phyloP scores from a whole-genome alignment of 257 asterid species.

The Leonotis leonurus region DNA sequence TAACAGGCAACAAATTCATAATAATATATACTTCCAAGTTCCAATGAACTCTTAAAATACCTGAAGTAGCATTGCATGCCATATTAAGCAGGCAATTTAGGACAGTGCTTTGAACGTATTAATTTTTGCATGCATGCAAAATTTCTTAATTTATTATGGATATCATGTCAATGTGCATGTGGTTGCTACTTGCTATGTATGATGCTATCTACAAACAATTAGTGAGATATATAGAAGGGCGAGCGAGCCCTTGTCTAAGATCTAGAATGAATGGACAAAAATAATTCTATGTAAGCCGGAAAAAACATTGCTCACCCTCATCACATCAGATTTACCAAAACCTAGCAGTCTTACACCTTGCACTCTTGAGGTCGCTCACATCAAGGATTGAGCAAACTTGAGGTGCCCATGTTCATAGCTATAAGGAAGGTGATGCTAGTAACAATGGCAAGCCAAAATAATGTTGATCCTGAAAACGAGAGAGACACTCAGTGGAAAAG shows the following conservation, averaged over 20 bases:
- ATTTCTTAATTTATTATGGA: constrained; percentile 8
- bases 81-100: too few relatives aligned
- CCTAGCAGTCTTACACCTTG: neutral
- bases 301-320: constrained; percentile 5
- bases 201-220: constrained; percentile 21
- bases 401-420: constrained; percentile 62
- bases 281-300: neutral
- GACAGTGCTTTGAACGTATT: neutral
- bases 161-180: neutral
- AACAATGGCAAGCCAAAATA: constrained; percentile 72
- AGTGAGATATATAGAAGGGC: neutral
- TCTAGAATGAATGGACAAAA: constrained; percentile 3
- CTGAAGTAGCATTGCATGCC: too few relatives aligned
- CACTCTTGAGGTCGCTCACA: constrained; percentile 12
- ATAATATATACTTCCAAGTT: too few relatives aligned
- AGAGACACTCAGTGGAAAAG: neutral
- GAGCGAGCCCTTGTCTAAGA: constrained; percentile 9
- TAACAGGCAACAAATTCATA: too few relatives aligned
- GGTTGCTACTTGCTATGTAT: too few relatives aligned
- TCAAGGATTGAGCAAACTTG: constrained; percentile 84
- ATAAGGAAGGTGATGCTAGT: constrained; percentile 68
- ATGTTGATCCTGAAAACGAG: constrained; percentile 52
- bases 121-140: neutral
- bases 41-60: too few relatives aligned
- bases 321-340: constrained; percentile 7